Evolutionary conservation across 805 yeast species (phyloP).

Genomic region (Saccharomycopsis selenospora): DNA sequence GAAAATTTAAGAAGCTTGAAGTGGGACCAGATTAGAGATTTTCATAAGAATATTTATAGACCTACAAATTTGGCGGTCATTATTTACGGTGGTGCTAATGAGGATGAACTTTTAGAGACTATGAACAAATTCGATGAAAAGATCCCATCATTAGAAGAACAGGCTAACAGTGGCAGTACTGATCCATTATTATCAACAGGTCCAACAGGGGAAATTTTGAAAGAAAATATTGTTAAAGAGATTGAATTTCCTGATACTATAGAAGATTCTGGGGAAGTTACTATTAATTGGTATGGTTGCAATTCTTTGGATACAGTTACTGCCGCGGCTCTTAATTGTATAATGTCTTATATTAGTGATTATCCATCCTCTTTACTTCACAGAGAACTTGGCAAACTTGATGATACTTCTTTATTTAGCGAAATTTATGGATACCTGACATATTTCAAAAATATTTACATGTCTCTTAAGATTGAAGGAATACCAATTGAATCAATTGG

Average conservation of each 20-base stretch:
- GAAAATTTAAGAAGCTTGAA: conserved; percentile 66
- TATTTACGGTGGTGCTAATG: conserved; percentile 80
- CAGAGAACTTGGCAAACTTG: conserved; percentile 68
- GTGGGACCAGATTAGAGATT: conserved; percentile 65
- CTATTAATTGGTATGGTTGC: conserved; percentile 81
- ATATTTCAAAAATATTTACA: background rate
- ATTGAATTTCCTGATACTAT: conserved; percentile 86
- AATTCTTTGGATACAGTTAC: conserved; percentile 40
- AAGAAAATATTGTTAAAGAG: conserved; percentile 35
- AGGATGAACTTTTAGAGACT: conserved; percentile 53
- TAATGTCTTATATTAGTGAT: conserved; percentile 69
- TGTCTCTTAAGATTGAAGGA: conserved; percentile 40
- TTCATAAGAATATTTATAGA: conserved; percentile 65
- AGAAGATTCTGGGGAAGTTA: conserved; percentile 72
- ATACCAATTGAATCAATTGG: conserved; percentile 64
- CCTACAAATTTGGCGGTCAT: conserved; percentile 81
- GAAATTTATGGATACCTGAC: background rate
- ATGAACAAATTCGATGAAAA: conserved; percentile 56
- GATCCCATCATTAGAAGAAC: conserved; percentile 35
- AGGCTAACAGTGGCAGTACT: background rate
- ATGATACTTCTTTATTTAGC: conserved; percentile 46
- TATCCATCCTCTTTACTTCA: conserved; percentile 71
- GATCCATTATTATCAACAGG: conserved; percentile 31
- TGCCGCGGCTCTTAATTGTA: conserved; percentile 62
- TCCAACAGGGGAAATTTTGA: conserved; percentile 36